phyloP scores from a whole-genome alignment of 192 early-diverging fungal genomes.

The Funneliformis mosseae region DNA sequence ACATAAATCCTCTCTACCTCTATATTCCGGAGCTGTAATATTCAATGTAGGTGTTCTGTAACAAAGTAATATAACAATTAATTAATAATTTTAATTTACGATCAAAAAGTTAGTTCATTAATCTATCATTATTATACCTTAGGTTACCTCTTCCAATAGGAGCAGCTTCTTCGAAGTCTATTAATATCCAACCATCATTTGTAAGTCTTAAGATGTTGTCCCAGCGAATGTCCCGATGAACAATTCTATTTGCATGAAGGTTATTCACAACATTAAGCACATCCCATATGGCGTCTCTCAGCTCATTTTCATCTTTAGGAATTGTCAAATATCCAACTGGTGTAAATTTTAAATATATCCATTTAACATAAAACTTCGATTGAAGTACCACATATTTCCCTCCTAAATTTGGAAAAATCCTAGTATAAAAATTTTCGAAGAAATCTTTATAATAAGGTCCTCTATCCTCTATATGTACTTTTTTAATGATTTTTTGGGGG shows the following conservation, averaged over 20 bases:
- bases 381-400: background rate
- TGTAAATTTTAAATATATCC: background rate
- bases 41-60: background rate
- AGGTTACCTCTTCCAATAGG: background rate
- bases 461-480: background rate
- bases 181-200: background rate
- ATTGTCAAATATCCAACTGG: background rate
- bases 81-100: too few relatives aligned
- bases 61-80: too few relatives aligned
- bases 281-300: background rate
- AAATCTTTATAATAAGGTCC: background rate
- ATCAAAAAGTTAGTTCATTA: too few relatives aligned
- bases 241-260: background rate
- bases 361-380: background rate
- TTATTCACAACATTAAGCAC: background rate
- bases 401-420: background rate
- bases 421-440: background rate
- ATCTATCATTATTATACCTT: background rate
- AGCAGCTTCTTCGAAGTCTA: background rate
- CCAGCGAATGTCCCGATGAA: slow-evolving; percentile 2
- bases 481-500: background rate
- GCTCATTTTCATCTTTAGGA: background rate
- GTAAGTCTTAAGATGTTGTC: background rate
- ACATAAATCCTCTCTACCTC: background rate
- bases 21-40: background rate